Conservation (phyloP, 1,284 basidiomycete species). For the Papiliotrema flavescens region DNA sequence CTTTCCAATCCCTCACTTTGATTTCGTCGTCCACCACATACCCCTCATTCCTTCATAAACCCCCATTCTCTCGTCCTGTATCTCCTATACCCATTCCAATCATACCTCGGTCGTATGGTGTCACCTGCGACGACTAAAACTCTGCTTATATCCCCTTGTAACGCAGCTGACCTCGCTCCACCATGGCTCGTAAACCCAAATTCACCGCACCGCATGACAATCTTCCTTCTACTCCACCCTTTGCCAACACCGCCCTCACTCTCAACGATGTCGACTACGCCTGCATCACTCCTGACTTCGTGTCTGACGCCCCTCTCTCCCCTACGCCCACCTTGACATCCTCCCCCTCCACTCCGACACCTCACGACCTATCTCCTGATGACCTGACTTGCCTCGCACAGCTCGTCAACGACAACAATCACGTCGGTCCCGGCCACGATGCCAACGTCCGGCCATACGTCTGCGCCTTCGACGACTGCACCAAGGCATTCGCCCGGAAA, state of each 20-base stretch:
- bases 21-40: neutral
- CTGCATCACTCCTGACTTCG: neutral
- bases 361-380: neutral
- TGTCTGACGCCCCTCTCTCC: neutral
- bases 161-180: neutral
- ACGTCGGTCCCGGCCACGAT: conserved; percentile 36
- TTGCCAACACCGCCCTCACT: neutral
- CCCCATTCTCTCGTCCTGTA: neutral
- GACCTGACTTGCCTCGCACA: conserved; percentile 13
- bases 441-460: conserved; percentile 38
- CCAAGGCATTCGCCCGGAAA: conserved; percentile 52
- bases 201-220: neutral
- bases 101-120: neutral
- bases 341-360: neutral
- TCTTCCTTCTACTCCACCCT: neutral
- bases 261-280: neutral
- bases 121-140: neutral
- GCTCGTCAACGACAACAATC: conserved; percentile 46
- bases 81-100: neutral
- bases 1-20: neutral
- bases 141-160: neutral
- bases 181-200: neutral
- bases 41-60: neutral
- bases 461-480: conserved; percentile 47
- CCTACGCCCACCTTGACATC: neutral